phyloP scores from a whole-genome alignment of 345 rosid species.

The Brassica napus region Da-Ae NC_063444.1:8116001-8116500 shows the following conservation, averaged over 20 bases:
- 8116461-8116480: conserved; percentile 55
- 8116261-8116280: conserved; percentile 44
- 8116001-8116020: too few relatives aligned
- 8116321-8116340: conserved; percentile 48
- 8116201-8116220: conserved; percentile 80
- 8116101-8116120: background rate
- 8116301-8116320: conserved; percentile 51
- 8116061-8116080: too few relatives aligned
- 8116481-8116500: background rate
- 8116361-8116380: conserved; percentile 64
- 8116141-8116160: background rate
- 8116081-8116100: too few relatives aligned
- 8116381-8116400: conserved; percentile 65
- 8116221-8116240: conserved; percentile 56
- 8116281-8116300: conserved; percentile 57
- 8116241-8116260: conserved; percentile 60
- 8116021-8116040: too few relatives aligned
- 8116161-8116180: background rate
- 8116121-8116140: background rate
- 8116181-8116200: background rate
- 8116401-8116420: conserved; percentile 59
- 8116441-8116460: conserved; percentile 65
- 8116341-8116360: conserved; percentile 55
- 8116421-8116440: conserved; percentile 65
- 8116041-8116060: too few relatives aligned